Base-by-base conservation (phyloP, 257 asterid genomes). In the Fraxinus americana region DNA sequence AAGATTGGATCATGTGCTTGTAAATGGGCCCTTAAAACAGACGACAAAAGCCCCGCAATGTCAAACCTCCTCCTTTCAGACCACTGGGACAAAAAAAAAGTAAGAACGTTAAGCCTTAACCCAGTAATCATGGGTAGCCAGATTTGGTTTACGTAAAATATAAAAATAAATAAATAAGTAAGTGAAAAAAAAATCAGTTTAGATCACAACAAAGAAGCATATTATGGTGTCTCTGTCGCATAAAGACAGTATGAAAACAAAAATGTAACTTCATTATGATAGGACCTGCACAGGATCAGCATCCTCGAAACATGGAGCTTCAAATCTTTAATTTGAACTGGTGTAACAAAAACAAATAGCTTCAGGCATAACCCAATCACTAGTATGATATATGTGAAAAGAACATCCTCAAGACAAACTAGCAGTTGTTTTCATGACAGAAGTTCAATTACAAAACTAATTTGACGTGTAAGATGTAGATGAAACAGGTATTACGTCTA, bases 1-100 rank as follows among this genome's bases (percentile, higher is more conserved):
- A 96, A 90, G 72, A 93, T 83, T 66, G 99, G 99, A 81, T 96
- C 99, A 52, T 91, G 90, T 68, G 98, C 97, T 66, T 82, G 89
- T 78, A 92, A 85, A 84, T 96, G 92, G 65, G 97, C 90, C 74
- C 97, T 90, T 83, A 96, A 87, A 74, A 93, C 89, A 84, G 98
- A 92, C 61, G 94, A 88, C 52, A 96, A 73, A 74, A 92, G 85
- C 83, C 98, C 99, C 27, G 98, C 96, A 85, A 93, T 91, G 82
- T 96, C 97, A 77, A 86, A 88, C 89, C 99, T 92, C 86, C 94
- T 90, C 89, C 78, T 90, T 81, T 89, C 93, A 74, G 97, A 89
- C 99, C 99, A 96, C 99, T 96, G 90, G 57, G 87, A 84, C 43
- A 87, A 34, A 81, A 59, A 19, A 54, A 19, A 54, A n/a, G 4